Conservation (phyloP, 2,329 filamentous ascomycete species). For the Microascus cirrosus region DNA sequence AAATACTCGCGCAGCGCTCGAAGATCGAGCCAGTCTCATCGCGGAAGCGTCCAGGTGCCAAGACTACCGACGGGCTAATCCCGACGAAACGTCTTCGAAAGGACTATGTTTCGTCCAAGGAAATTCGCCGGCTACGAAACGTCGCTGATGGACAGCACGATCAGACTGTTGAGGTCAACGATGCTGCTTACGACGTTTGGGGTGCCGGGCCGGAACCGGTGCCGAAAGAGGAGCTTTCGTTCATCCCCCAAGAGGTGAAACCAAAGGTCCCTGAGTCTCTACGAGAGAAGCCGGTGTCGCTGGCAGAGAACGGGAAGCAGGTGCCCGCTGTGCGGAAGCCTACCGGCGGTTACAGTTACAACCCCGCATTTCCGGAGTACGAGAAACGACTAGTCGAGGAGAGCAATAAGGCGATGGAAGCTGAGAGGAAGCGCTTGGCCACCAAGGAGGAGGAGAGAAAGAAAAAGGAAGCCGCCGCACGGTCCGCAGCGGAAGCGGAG, state of each 20-base stretch:
- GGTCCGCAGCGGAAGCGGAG: conserved; percentile 63
- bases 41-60: conserved; percentile 63
- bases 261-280: conserved; percentile 66
- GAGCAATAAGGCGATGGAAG: conserved; percentile 66
- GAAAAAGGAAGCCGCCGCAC: conserved; percentile 55
- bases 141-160: conserved; percentile 65
- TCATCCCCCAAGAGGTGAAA: conserved; percentile 53
- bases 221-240: conserved; percentile 25
- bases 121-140: conserved; percentile 65
- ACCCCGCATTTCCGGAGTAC: conserved; percentile 81
- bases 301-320: conserved; percentile 70
- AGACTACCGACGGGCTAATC: conserved; percentile 62
- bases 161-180: conserved; percentile 40
- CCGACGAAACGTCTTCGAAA: conserved; percentile 65
- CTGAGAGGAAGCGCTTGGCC: conserved; percentile 63
- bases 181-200: conserved; percentile 75
- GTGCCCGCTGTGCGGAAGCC: conserved; percentile 72
- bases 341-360: conserved; percentile 79
- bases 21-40: conserved; percentile 67
- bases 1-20: conserved; percentile 80
- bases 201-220: conserved; percentile 24
- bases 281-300: conserved; percentile 65
- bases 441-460: conserved; percentile 56
- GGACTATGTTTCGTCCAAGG: conserved; percentile 74
- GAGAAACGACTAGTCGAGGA: conserved; percentile 63